Evolutionary conservation across 305 asterid genomes (phyloP), one percentile per base, ranked within the genome.

Genomic region (Striga hermonthica): DNA sequence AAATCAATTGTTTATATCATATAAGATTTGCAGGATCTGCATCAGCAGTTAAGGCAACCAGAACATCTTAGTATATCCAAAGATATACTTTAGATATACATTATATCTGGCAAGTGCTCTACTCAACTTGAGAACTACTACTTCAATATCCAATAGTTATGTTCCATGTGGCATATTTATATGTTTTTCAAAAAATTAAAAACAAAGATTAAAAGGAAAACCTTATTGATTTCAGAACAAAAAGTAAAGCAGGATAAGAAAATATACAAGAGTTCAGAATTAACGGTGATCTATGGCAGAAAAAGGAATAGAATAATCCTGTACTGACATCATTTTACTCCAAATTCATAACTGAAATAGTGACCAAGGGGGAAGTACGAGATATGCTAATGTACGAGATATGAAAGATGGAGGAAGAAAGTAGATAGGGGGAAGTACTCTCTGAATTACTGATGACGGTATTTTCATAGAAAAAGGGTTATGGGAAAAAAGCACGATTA

Each of bases 61-160:
- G 37, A 35, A 57, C 62, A 57, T 57, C 45, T 38, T 4, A 31
- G 22, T 55, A 57, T 57, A 35, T 35, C 45, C 12, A 45, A 45
- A 11, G 6, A 36, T 28, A 11, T 15, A 57, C 22, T 11, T 57
- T 34, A 0, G 28, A 37, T 1, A 53, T 52, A 35, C 39, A 9
- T 45, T 9, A n/a, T 11, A 28, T 6, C 13, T 62, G 6, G 12
- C 4, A 36, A 40, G 31, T 62, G 43, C 14, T 16, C 43, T 7
- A 31, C 6, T 56, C 9, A 70, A 55, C 34, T 60, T 16, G 22
- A 37, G 12, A 10, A 47, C 13, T 11, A 2, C 53, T 9, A 11
- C 5, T n/a, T 14, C 53, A 34, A 4, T 37, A 60, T 22, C 68
- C 68, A 43, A 9, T 60, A 43, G 41, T 50, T 56, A n/a, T 56